A percentile compares a stretch with the other conserved stretches of the same genome.
phyloP scores from a whole-genome alignment of 2,329 filamentous ascomycete species.

The Cordyceps cateniannulata region DNA sequence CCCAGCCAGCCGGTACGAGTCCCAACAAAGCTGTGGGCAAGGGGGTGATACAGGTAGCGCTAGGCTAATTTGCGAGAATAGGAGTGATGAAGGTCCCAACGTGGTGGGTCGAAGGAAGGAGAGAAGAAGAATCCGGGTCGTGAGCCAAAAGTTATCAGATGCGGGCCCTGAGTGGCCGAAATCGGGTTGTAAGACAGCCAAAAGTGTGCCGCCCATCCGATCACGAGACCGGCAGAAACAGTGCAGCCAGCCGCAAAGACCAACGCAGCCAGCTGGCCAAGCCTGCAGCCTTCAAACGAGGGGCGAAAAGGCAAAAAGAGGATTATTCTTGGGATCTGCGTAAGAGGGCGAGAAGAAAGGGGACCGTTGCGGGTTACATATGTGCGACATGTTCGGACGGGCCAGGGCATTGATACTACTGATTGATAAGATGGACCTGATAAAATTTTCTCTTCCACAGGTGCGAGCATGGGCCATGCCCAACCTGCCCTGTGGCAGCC shows the following conservation, averaged over 20 bases:
- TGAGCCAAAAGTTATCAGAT: neutral
- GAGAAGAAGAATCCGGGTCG: neutral
- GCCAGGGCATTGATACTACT: neutral
- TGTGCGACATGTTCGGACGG: neutral
- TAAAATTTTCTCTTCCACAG: neutral
- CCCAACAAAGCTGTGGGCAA: neutral
- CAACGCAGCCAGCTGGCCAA: neutral
- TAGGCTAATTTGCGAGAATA: neutral
- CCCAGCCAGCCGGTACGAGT: slow-evolving; percentile 1
- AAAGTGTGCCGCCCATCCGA: neutral
- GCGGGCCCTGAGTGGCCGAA: neutral
- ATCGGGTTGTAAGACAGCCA: neutral
- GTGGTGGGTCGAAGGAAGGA: neutral
- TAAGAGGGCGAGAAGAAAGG: neutral
- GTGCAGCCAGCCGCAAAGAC: neutral
- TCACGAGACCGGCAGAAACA: slow-evolving; percentile 6
- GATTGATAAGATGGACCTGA: slow-evolving; percentile 13
- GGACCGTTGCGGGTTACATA: neutral
- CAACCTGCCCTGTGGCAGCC: neutral
- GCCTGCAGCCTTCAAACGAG: too few species aligned
- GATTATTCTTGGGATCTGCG: neutral
- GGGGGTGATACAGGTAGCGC: neutral
- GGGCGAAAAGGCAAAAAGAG: neutral
- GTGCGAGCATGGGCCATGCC: neutral
- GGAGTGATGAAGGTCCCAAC: neutral